These are phyloP conservation scores for Pichia sp. DNA, from an alignment of 1,139 yeast genomes.

Conservation along the genomic window DNA sequence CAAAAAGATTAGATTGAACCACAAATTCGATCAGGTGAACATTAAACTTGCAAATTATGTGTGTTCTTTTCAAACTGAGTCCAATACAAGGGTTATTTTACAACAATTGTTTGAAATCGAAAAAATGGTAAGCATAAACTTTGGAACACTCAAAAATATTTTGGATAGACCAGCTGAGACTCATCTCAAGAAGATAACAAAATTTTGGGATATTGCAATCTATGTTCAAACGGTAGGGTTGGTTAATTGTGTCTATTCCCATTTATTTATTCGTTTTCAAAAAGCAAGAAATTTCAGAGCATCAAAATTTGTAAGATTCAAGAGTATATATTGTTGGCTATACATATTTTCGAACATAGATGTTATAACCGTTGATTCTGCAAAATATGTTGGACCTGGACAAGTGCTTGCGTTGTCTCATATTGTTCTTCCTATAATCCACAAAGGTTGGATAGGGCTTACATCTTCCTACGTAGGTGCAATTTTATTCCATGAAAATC, in stretches of 20 bases:
- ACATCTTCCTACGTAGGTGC: conserved; percentile 27
- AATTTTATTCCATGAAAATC: conserved; percentile 17
- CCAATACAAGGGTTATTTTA: conserved; percentile 17
- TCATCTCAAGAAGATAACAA: conserved; percentile 17
- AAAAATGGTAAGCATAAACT: conserved; percentile 10
- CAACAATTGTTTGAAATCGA: conserved; percentile 16
- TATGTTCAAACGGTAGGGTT: conserved; percentile 21
- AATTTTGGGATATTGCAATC: conserved; percentile 18
- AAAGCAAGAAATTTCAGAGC: conserved; percentile 18
- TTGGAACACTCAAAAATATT: conserved; percentile 18
- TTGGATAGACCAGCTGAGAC: conserved; percentile 16
- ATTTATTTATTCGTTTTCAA: conserved; percentile 23
- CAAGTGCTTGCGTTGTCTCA: conserved; percentile 25
- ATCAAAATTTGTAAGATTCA: conserved; percentile 16
- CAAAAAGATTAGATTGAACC: conserved; percentile 15
- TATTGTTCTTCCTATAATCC: conserved; percentile 22
- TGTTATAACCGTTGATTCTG: conserved; percentile 16
- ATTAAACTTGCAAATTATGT: conserved; percentile 17
- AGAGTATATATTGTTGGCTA: conserved; percentile 14
- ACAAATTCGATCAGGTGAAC: conserved; percentile 15
- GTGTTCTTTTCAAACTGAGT: conserved; percentile 18
- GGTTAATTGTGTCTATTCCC: conserved; percentile 23
- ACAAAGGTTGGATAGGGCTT: conserved; percentile 20
- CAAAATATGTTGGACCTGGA: conserved; percentile 24
- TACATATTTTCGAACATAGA: conserved; percentile 21